Evolutionary conservation across 2,329 filamentous ascomycete genomes (phyloP), one percentile per base, ranked within the genome.

Genomic region (Emmonsiellopsis sp.): DNA sequence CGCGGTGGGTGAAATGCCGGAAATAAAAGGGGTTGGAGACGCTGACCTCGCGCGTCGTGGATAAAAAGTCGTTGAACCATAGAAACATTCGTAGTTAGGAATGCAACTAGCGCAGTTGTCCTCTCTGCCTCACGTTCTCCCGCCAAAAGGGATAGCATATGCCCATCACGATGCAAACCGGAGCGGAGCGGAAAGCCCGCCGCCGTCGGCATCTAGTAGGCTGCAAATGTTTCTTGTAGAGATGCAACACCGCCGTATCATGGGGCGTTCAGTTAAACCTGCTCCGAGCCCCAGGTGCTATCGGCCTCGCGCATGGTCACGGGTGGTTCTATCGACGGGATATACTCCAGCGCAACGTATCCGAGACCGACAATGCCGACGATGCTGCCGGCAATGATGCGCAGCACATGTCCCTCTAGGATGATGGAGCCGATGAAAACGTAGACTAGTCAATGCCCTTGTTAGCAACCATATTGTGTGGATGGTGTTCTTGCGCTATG

Each of bases 391-490:
- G 88, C 83, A 54, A 95, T 82, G 67, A 84, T 83, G 66, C 84
- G 85, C 63, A 87, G 77, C 65, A 82, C 75, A 58, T 76, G 66
- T 59, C 78, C 72, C 62, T 88, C 83, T 53, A 96, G 81, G 54
- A 95, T 80, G 63, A 97, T 86, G 61, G 83, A 87, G 61, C 92
- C 93, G 64, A 95, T 78, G 73, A 98, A 97, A 73, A 97, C 81
- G 80, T 98, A 98, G 78, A 98, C 91, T 95, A 56, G 34, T n/a
- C 6, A 42, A 42, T 46, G 11, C 17, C 43, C 43, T 17, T 17
- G 31, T 47, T 33, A 31, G 45, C 47, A 34, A 11, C 2, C 6
- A 37, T 14, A 51, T 31, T 32, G 27, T 13, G 31, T 9, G 36
- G n/a, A 36, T 39, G 13, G 34, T 44, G 54, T 46, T 52, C 51